Evolutionary conservation across 1,284 basidiomycete genomes (phyloP).

Genomic region (Prillingera fragicola): DNA sequence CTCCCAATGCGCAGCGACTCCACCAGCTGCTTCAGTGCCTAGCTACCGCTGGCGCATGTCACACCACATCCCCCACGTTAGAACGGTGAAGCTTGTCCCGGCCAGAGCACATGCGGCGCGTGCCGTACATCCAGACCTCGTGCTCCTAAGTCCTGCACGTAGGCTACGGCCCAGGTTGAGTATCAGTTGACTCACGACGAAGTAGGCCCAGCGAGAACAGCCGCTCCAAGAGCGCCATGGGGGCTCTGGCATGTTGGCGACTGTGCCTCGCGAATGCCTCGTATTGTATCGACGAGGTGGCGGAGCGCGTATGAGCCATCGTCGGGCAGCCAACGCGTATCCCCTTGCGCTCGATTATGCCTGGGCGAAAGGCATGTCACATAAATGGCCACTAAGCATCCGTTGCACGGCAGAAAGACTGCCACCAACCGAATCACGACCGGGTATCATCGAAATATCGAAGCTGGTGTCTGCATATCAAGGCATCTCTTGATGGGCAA

Average conservation of each 20-base stretch:
- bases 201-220: constrained; percentile 10
- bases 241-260: constrained; percentile 3
- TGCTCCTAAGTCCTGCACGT: constrained; percentile 11
- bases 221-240: constrained; percentile 8
- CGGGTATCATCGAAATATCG: too few relatives aligned
- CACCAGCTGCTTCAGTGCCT: too few relatives aligned
- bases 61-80: constrained; percentile 12
- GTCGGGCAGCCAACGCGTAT: not conserved
- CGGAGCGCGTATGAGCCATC: constrained; percentile 3
- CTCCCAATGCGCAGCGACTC: too few relatives aligned
- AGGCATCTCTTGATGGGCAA: too few relatives aligned
- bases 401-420: too few relatives aligned
- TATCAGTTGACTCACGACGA: constrained; percentile 3
- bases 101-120: constrained; percentile 4
- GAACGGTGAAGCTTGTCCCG: constrained; percentile 7
- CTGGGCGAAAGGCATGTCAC: not conserved
- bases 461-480: too few relatives aligned
- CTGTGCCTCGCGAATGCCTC: constrained; percentile 3
- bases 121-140: constrained; percentile 13
- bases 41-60: constrained; percentile 6
- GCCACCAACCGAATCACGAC: too few relatives aligned
- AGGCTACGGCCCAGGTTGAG: not conserved
- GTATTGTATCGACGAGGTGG: constrained; percentile 8
- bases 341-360: not conserved
- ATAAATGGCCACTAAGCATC: not conserved